phyloP scores from a whole-genome alignment of 2,329 filamentous ascomycete species.

The Teratosphaeria zuluensis region DNA sequence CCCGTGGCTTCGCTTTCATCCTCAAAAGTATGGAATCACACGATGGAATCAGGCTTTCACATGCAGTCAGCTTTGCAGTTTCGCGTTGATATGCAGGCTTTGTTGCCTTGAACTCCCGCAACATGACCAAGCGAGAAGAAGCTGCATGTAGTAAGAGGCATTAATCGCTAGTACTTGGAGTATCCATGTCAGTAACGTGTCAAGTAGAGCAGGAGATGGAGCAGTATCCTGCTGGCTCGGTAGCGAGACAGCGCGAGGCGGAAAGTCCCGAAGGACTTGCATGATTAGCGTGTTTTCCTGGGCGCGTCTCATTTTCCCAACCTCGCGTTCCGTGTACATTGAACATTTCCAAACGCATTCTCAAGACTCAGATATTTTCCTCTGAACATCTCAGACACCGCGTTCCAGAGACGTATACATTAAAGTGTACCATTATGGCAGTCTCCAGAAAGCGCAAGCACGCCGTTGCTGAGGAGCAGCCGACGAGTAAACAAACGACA shows the following conservation, averaged over 20 bases:
- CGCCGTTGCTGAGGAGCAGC: constrained; percentile 8
- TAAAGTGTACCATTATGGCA: constrained; percentile 38
- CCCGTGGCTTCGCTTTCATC: too few species aligned
- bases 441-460: constrained; percentile 20
- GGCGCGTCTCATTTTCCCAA: neutral
- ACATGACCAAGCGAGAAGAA: too few species aligned
- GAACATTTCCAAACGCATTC: neutral
- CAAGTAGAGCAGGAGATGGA: neutral
- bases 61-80: too few species aligned
- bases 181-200: neutral
- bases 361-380: neutral
- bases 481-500: constrained; percentile 16
- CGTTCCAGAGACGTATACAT: constrained; percentile 19
- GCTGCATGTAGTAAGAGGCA: too few species aligned
- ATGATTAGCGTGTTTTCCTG: neutral
- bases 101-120: too few species aligned
- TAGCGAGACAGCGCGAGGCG: neutral
- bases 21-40: too few species aligned
- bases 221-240: neutral
- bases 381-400: neutral
- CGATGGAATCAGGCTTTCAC: too few species aligned
- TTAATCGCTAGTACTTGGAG: too few species aligned
- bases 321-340: neutral
- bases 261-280: neutral
- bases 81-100: too few species aligned